Evolutionary conservation across 805 yeast genomes (phyloP), one percentile per base, ranked within the genome.

Genomic region (Saturnispora quitensis): DNA sequence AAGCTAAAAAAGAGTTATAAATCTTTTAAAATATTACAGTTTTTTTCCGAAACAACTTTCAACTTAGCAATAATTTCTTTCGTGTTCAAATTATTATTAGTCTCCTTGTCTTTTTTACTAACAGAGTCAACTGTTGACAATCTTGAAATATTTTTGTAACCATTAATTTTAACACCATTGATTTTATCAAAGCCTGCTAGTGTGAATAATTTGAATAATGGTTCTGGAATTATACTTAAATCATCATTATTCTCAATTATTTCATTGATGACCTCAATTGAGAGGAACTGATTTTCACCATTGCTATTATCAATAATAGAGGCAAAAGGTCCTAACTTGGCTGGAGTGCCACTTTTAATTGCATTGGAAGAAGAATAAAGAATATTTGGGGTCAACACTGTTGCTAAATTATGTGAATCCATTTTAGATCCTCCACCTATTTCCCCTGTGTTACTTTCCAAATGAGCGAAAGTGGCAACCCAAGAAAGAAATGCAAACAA

Each of bases 361-460:
- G 79, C 55, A 75, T 22, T 22, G 5, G 44, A 6, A 24, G n/a
- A 4, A 75, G 80, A 56, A 75, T 84, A 84, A 40, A 95, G 72
- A 44, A 93, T 82, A 62, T 90, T 93, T 1, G 99, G 99, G 0
- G 97, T 86, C 47, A 93, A 76, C 2, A 93, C 99, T 0, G 98
- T 93, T 2, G 99, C 96, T 56, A 93, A 74, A 65, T 93, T 93
- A 64, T 89, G 96, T 34, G 86, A 80, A 64, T 91, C 97, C 99
- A 93, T 93, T 70, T 91, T 93, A 3, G 97, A 89, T 0, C 93
- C 93, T 25, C 82, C 79, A 58, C 86, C 90, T 59, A 89, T 95
- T 62, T 89, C 97, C 13, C 44, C 48, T 7, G 46, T 40, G 22
- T 81, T 79, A 60, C 89, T 95, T 62, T 89, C 97, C 55, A 90